phyloP scores from a whole-genome alignment of 768 basidiomycete genomes.

The Leccinum olivaceopallidum region DNA sequence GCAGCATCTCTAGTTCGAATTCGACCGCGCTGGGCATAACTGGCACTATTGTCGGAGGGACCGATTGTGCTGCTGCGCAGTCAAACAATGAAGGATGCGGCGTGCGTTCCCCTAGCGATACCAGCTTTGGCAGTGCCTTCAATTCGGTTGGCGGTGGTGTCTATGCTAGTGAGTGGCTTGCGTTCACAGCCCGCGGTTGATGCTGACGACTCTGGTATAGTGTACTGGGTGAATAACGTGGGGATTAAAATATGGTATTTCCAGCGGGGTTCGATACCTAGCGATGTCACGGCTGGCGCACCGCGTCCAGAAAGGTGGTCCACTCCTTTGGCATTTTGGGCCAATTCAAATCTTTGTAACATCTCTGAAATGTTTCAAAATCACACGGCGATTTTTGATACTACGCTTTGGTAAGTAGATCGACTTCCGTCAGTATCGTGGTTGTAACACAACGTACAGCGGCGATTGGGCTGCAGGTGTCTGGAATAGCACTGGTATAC shows the following conservation, averaged over 20 bases:
- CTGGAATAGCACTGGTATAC: conserved; percentile 74
- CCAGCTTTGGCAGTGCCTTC: conserved; percentile 83
- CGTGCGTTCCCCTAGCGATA: conserved; percentile 54
- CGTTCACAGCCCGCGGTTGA: not conserved
- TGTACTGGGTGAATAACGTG: conserved; percentile 48
- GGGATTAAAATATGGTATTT: conserved; percentile 88
- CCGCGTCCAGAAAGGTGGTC: conserved; percentile 82
- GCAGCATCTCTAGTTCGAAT: conserved; percentile 54
- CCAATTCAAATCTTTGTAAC: conserved; percentile 64
- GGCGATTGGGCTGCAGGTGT: conserved; percentile 88
- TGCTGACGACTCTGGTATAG: conserved; percentile 10
- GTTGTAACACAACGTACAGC: conserved; percentile 36
- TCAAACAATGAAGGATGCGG: conserved; percentile 85
- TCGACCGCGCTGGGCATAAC: conserved; percentile 52
- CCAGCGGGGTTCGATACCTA: conserved; percentile 67
- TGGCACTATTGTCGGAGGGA: conserved; percentile 65
- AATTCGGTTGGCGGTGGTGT: conserved; percentile 86
- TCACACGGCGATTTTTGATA: conserved; percentile 82
- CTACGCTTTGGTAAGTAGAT: conserved; percentile 67
- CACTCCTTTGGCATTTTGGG: conserved; percentile 75
- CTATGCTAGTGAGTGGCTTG: conserved; percentile 71
- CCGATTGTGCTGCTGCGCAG: conserved; percentile 68
- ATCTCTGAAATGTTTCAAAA: conserved; percentile 78
- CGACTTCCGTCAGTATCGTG: conserved; percentile 7
- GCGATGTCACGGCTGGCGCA: conserved; percentile 70